phyloP scores from a whole-genome alignment of 192 early-diverging fungal species.

The Umbelopsis sp. region DNA sequence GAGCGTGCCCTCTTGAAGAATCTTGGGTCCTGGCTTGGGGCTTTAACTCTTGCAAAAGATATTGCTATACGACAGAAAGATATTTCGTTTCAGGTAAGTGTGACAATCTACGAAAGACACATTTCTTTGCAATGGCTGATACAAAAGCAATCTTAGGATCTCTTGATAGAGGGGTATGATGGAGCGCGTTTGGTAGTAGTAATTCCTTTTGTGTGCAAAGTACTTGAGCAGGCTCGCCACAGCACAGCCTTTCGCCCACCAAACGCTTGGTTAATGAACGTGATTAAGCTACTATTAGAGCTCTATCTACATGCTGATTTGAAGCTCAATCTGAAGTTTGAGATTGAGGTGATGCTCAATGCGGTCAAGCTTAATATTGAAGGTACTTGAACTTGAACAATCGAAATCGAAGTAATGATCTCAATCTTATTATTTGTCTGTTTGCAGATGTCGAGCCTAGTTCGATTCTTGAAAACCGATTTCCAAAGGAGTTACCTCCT shows the following conservation, averaged over 20 bases:
- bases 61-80: slow-evolving; percentile 94
- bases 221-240: slow-evolving; percentile 83
- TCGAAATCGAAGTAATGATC: neutral
- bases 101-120: neutral
- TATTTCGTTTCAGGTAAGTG: slow-evolving; percentile 81
- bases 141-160: slow-evolving; percentile 51
- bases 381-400: neutral
- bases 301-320: slow-evolving; percentile 90
- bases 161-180: slow-evolving; percentile 90
- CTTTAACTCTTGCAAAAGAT: slow-evolving; percentile 88
- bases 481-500: slow-evolving; percentile 37
- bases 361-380: slow-evolving; percentile 85
- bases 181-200: slow-evolving; percentile 85
- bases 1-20: slow-evolving; percentile 92
- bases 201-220: slow-evolving; percentile 97
- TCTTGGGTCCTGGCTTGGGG: slow-evolving; percentile 95
- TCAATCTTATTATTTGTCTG: neutral
- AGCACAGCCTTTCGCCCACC: slow-evolving; percentile 92
- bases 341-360: slow-evolving; percentile 97
- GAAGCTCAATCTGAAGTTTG: slow-evolving; percentile 94
- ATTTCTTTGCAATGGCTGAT: neutral
- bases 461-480: slow-evolving; percentile 61
- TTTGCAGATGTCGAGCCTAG: slow-evolving; percentile 63
- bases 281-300: slow-evolving; percentile 89
- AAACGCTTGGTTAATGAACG: slow-evolving; percentile 98